A percentile compares a stretch with the other conserved stretches of the same genome.
Evolutionary conservation across 2,329 filamentous ascomycete genomes (phyloP).

Genomic region (Truncatella angustata): DNA sequence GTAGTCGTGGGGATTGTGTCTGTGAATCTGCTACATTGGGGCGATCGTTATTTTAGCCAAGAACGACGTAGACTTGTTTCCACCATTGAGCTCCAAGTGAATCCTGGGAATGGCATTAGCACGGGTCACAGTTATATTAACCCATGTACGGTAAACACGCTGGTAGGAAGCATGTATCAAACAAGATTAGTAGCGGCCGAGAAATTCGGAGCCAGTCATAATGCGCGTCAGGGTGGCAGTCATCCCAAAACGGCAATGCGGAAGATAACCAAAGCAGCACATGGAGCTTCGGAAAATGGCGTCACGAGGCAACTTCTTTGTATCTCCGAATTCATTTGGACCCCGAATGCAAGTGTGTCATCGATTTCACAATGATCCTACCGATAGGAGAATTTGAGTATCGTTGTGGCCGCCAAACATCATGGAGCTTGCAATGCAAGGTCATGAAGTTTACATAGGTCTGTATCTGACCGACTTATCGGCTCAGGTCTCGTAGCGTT

Average conservation of each 20-base stretch:
- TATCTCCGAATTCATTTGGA: no score
- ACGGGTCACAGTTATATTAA: slow-evolving; percentile 1
- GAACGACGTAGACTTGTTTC: not conserved
- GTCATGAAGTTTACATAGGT: no score
- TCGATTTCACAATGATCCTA: no score
- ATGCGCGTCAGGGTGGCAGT: not conserved
- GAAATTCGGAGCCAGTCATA: not conserved
- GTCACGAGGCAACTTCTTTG: no score
- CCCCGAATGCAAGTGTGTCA: no score
- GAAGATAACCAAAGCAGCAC: not conserved
- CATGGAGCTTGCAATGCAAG: no score
- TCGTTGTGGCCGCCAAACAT: no score
- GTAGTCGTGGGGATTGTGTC: not conserved
- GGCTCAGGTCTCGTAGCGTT: no score
- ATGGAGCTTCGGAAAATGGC: no score
- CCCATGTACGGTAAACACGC: not conserved
- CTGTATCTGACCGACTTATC: no score
- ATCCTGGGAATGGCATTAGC: not conserved
- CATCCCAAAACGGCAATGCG: slow-evolving; percentile 6
- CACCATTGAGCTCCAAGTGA: slow-evolving; percentile 1
- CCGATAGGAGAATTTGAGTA: no score
- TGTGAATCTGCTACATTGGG: not conserved
- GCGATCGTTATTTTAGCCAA: not conserved
- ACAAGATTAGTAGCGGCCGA: not conserved
- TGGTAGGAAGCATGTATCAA: slow-evolving; percentile 2